Conservation (phyloP, 768 basidiomycete genomes). For the Mycena leptocephala region DNA sequence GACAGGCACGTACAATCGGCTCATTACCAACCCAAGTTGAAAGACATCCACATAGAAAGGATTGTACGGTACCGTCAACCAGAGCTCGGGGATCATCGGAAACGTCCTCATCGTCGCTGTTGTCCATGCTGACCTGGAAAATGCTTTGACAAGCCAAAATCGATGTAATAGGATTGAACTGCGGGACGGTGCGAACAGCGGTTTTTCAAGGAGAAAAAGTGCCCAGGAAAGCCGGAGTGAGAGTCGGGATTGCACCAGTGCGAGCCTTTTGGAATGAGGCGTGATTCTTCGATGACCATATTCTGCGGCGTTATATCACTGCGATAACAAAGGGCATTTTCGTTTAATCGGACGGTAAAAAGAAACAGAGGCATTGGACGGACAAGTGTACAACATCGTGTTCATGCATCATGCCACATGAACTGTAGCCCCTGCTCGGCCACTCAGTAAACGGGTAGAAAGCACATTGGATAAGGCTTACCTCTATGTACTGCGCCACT, state of each 20-base stretch:
- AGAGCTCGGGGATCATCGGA: neutral
- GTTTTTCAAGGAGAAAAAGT: neutral
- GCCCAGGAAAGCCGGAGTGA: neutral
- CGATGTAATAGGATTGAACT: neutral
- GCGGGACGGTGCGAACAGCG: neutral
- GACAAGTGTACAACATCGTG: conserved; percentile 41
- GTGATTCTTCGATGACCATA: conserved; percentile 35
- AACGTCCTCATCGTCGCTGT: neutral
- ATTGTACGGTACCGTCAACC: neutral
- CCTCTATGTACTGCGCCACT: conserved; percentile 38
- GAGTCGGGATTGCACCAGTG: neutral
- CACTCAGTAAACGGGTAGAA: neutral
- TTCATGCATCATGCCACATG: conserved; percentile 44
- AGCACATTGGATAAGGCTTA: conserved; percentile 6
- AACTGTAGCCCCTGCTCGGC: conserved; percentile 37
- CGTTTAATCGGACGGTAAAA: neutral
- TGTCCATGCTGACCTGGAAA: neutral
- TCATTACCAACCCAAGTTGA: conserved; percentile 2
- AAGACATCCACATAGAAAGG: conserved; percentile 10
- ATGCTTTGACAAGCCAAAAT: neutral
- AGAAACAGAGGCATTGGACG: neutral
- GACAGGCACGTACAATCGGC: neutral
- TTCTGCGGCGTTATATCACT: conserved; percentile 37
- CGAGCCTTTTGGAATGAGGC: conserved; percentile 36
- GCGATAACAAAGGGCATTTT: neutral